A percentile compares a stretch with the other conserved stretches of the same genome.
Evolutionary conservation across 768 basidiomycete genomes (phyloP).

Genomic region (Leucogyrophana mollusca): DNA sequence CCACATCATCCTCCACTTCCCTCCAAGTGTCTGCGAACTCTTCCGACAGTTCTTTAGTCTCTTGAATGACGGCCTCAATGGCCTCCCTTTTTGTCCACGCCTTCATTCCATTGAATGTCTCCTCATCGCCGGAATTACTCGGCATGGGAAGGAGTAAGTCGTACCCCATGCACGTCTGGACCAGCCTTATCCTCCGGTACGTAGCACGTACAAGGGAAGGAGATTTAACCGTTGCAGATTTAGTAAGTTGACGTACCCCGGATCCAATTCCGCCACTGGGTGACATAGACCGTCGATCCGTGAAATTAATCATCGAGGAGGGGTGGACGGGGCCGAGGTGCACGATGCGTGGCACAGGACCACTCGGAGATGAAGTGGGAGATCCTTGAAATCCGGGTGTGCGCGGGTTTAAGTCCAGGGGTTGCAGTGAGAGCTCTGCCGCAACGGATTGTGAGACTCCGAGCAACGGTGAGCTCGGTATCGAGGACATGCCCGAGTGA

Average conservation of each 20-base stretch:
- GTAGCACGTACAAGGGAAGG: slow-evolving; percentile 52
- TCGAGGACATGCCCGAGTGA: slow-evolving; percentile 36
- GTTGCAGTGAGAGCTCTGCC: not conserved
- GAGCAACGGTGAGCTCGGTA: slow-evolving; percentile 44
- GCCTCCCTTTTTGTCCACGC: slow-evolving; percentile 59
- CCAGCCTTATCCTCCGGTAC: slow-evolving; percentile 57
- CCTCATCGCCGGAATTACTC: slow-evolving; percentile 20
- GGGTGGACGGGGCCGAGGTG: slow-evolving; percentile 57
- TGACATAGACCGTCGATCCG: slow-evolving; percentile 1
- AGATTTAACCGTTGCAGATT: slow-evolving; percentile 48
- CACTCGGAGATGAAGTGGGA: slow-evolving; percentile 34
- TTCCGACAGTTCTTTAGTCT: slow-evolving; percentile 55
- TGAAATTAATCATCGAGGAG: slow-evolving; percentile 13
- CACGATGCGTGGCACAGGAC: slow-evolving; percentile 50
- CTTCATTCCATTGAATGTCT: slow-evolving; percentile 25
- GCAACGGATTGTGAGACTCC: slow-evolving; percentile 28
- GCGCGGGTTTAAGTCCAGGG: slow-evolving; percentile 17
- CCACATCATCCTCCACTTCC: slow-evolving; percentile 14
- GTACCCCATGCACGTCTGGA: slow-evolving; percentile 67
- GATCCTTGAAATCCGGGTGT: slow-evolving; percentile 41
- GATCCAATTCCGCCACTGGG: no score
- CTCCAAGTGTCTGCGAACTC: slow-evolving; percentile 49
- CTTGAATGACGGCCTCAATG: slow-evolving; percentile 48
- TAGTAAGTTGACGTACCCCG: slow-evolving; percentile 13
- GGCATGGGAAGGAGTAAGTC: slow-evolving; percentile 51